Base-by-base conservation (phyloP, 2,329 filamentous ascomycete species). In the Paecilomyces fulvus region DNA sequence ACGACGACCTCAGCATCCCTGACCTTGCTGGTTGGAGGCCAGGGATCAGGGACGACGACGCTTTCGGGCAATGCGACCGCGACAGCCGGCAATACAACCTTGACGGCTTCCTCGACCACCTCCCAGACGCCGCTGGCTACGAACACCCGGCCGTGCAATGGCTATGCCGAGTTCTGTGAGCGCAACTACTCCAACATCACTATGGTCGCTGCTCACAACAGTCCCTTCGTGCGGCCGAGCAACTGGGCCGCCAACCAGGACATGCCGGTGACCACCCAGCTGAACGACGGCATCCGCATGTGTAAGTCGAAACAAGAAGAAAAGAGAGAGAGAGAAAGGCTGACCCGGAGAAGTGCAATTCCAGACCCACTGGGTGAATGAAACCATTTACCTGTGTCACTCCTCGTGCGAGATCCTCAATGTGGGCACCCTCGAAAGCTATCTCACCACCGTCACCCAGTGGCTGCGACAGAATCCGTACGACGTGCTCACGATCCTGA, bases 401-500 rank as follows among this genome's bases (percentile, higher is more conserved):
- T 89, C 88, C 1, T 85, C 82, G 50, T 96, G 92, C 73, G 83
- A 90, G 61, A 76, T 96, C 2, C 81, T 96, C 30, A 86, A 96
- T 63, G 89, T 83, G 1, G 92, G 92, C 0, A 85, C 88, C 7
- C 87, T 94, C 53, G 83, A 86, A 55, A 76, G 82, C 49, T 94
- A 90, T 76, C 83, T 96, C 31, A 77, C 77, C 6, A 79, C 77
- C 0, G 87, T 96, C 11, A 79, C 79, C 33, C 70, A 77, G 49
- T 96, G 92, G 92, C 83, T 96, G 2, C 79, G 81, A 6, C 64
- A 68, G 0, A 85, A 96, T 63, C 91, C 90, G 0, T 92, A 90
- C 74, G 92, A 96, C 61, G 88, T 96, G 1, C 83, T 96, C 25
- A 92, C 90, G 1, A 85, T 96, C 61, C 78, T 96, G 17, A 85